These are phyloP conservation scores for Saksenaea oblongispora DNA, from an alignment of 371 early-diverging fungal genomes.

Conservation along the genomic window DNA sequence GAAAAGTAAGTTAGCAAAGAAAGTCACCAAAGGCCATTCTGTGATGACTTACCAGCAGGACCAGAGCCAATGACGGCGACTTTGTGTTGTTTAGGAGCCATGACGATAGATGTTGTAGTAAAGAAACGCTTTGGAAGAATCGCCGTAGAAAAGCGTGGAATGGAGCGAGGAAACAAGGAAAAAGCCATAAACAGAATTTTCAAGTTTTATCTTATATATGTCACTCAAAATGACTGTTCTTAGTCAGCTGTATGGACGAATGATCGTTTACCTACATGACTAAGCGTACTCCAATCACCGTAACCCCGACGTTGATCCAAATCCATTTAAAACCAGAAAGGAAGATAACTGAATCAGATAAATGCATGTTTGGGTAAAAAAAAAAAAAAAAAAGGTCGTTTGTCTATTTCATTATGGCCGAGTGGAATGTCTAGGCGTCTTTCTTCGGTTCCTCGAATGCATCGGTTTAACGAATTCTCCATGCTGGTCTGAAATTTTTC, in stretches of 20 bases:
- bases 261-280: not conserved
- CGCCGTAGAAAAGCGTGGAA: not conserved
- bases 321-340: too few species aligned
- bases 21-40: not conserved
- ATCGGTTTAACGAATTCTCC: too few species aligned
- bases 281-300: not conserved
- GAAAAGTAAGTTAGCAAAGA: not conserved
- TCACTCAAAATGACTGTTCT: not conserved
- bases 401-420: too few species aligned
- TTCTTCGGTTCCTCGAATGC: too few species aligned
- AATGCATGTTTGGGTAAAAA: too few species aligned
- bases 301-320: not conserved
- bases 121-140: not conserved
- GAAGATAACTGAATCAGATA: too few species aligned
- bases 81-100: conserved; percentile 48
- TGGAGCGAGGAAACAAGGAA: conserved; percentile 2
- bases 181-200: conserved; percentile 5
- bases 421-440: too few species aligned
- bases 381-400: too few species aligned
- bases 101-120: conserved; percentile 13
- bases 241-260: not conserved
- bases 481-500: too few species aligned
- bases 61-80: conserved; percentile 84
- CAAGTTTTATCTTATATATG: not conserved
- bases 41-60: conserved; percentile 84